Base-by-base conservation (phyloP, 352 stramenopile genomes). In the Phytophthora pini region DNA sequence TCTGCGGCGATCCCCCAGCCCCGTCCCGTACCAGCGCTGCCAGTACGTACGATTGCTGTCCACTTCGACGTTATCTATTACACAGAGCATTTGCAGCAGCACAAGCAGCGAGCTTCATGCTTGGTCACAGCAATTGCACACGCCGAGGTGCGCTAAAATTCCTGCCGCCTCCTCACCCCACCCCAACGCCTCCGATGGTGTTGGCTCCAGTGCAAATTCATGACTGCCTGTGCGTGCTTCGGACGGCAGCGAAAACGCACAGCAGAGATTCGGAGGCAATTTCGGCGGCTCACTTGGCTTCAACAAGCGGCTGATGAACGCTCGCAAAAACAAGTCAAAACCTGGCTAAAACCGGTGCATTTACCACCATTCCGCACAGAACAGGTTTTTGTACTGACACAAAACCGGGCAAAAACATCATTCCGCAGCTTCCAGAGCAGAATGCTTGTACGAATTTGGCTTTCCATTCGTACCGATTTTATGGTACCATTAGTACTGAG, bases 1-100 rank as follows among this genome's bases (percentile, higher is more conserved):
- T 70, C 55, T 65, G 55, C 50, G 47, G 47, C 41, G 26, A 48
- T 55, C 55, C 55, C 61, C 61, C 38, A 70, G 46, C 47, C 61
- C 55, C 44, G 38, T 57, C 54, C 40, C 50, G 24, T 13, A 36
- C 31, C 10, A 36, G 31, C 9, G 29, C 5, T 34, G 29, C 29
- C 39, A 50, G 39, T 27, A 32, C 31, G 17, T 56, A 50, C 27
- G 40, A 59, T 70, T 64, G 32, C 55, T 70, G 46, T 51, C 36
- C 44, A 51, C 26, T n/a, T 26, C 9, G 8, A 34, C n/a, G n/a
- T 22, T 54, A 43, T 27, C 22, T 31, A 49, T 11, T 57, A 65
- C 38, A 20, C 32, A 40, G 8, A 10, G 17, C 17, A 12, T 6
- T 64, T 59, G 31, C 26, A 31, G n/a, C 20, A 39, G 31, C 12